Conservation (phyloP, 352 stramenopile species). For the Blastocystis sp. region DNA sequence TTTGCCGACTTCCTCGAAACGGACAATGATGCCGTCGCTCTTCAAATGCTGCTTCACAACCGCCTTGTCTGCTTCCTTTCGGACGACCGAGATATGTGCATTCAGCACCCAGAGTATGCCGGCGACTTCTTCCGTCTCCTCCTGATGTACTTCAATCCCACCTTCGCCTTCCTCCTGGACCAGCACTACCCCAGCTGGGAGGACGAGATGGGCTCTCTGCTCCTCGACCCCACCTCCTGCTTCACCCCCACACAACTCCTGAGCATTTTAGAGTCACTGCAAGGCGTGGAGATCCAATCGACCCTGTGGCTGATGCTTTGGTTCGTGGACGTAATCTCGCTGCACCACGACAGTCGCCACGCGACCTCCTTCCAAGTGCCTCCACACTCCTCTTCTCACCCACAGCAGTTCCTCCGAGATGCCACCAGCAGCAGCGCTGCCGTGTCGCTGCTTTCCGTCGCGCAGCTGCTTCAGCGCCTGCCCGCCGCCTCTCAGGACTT, state of each 20-base stretch:
- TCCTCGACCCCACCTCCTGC: conserved; percentile 25
- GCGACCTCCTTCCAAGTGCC: conserved; percentile 34
- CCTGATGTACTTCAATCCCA: conserved; percentile 55
- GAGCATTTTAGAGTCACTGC: conserved; percentile 23
- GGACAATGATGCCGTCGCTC: conserved; percentile 24
- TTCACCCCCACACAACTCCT: background rate
- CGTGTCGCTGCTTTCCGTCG: conserved; percentile 16
- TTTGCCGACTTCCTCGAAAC: conserved; percentile 21
- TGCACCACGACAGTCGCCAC: background rate
- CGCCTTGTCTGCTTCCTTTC: conserved; percentile 15
- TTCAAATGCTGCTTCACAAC: conserved; percentile 20
- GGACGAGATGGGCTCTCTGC: conserved; percentile 21
- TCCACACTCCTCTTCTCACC: background rate
- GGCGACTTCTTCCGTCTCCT: conserved; percentile 64
- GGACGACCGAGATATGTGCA: background rate
- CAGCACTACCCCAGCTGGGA: conserved; percentile 18
- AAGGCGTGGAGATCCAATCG: conserved; percentile 10
- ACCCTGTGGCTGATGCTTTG: conserved; percentile 27
- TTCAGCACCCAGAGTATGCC: conserved; percentile 51
- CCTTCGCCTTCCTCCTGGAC: conserved; percentile 38
- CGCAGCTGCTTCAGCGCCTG: conserved; percentile 14
- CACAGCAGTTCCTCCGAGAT: conserved; percentile 22
- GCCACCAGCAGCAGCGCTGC: background rate
- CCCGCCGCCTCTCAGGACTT: background rate
- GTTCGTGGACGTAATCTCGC: conserved; percentile 9